These are phyloP conservation scores for Trifolium repens DNA, from an alignment of 306 rosid species.

Conservation along the genomic window DNA sequence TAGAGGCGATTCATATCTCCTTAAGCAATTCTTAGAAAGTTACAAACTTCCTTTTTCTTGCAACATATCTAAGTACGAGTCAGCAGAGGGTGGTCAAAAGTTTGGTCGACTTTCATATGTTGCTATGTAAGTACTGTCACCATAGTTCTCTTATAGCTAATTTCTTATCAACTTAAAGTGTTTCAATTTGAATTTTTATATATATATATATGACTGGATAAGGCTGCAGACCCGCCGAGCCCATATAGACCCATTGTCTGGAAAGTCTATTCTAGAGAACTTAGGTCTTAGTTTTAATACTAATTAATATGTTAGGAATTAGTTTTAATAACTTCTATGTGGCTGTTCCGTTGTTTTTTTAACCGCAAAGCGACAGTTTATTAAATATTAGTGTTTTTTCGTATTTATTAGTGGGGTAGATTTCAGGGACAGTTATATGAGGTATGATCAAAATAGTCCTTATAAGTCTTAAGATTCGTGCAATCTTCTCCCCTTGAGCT, in stretches of 20 bases:
- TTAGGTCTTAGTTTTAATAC: not conserved
- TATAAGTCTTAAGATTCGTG: not conserved
- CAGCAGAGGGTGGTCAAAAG: conserved; percentile 55
- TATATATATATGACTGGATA: not conserved
- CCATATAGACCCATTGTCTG: not conserved
- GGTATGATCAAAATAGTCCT: not conserved
- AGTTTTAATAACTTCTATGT: not conserved
- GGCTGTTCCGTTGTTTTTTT: not conserved
- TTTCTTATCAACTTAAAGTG: conserved; percentile 15
- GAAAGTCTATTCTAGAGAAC: not conserved
- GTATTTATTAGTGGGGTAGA: not conserved
- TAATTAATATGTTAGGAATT: not conserved
- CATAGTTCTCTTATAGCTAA: conserved; percentile 15
- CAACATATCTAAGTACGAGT: conserved; percentile 47
- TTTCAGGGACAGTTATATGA: not conserved
- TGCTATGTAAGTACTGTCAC: conserved; percentile 74
- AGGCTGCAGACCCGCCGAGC: not conserved
- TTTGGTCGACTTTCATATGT: conserved; percentile 74
- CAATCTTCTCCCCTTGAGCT: not conserved
- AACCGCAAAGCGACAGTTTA: not conserved
- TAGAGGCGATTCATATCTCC: conserved; percentile 77
- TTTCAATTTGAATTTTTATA: conserved; percentile 33
- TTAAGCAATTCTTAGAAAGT: conserved; percentile 69
- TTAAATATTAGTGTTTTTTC: not conserved
- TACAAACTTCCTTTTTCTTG: conserved; percentile 78